Evolutionary conservation across 495 filamentous ascomycete species (phyloP), one percentile per base, ranked within the genome.

Genomic region (Rhypophila decipiens): DNA sequence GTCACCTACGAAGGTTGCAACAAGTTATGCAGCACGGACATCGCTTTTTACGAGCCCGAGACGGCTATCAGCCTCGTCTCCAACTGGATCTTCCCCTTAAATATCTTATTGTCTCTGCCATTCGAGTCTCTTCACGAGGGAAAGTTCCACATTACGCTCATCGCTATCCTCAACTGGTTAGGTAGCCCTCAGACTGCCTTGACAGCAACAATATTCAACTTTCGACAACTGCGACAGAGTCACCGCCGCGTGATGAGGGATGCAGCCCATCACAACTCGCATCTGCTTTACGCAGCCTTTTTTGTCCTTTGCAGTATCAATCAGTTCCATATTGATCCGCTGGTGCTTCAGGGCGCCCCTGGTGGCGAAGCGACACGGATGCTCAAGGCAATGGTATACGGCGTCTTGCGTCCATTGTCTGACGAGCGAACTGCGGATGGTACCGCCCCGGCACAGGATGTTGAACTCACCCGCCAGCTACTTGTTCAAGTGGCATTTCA

Each of bases 181-280:
- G 50, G 50, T 1, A 42, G 38, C 5, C 50, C 50, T 2, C 50
- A 42, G 39, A 42, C 50, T 1, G 44, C 50, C 13, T 15, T 52
- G 24, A 47, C 50, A 1, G 37, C 50, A 4, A 42, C 50, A n/a
- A 43, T 52, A 27, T 52, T 42, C 37, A 52, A 52, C 31, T 47
- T 52, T 31, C 5, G 23, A 20, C 50, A 52, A 18, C 47, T 47
- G 5, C 50, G 43, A n/a, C 21, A 43, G 23, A 47, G 43, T 34
- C 39, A 47, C 27, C 38, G 39, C 21, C 36, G 33, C 22, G 11
- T 24, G 3, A 44, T 35, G 15, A 22, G 24, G 29, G 17, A 7
- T 18, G 2, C 8, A 18, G 11, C n/a, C 24, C 3, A 1, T 5
- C 17, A 27, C 3, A 13, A 22, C 3, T 15, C 5, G n/a, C 4